These are phyloP conservation scores for Starmerella sp. DNA, from an alignment of 805 yeast species.

Conservation along the genomic window DNA sequence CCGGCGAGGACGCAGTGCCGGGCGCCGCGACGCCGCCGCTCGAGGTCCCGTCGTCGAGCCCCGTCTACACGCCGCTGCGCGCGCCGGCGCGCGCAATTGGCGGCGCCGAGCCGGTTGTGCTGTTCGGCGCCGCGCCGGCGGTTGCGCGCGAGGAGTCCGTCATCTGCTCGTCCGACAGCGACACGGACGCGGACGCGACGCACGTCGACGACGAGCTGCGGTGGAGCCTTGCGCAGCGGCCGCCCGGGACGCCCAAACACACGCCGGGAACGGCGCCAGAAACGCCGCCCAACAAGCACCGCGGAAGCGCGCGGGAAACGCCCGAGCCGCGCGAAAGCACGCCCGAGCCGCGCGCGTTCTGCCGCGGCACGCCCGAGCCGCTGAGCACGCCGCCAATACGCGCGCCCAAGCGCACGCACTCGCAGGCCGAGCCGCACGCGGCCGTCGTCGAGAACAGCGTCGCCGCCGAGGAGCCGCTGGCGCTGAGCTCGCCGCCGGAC, in stretches of 20 bases:
- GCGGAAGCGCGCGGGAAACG: no score
- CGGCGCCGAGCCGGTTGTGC: neutral
- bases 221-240: neutral
- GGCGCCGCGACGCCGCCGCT: neutral
- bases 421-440: neutral
- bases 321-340: no score
- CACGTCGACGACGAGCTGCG: neutral
- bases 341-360: no score
- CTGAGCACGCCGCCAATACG: no score
- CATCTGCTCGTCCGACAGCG: neutral
- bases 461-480: neutral
- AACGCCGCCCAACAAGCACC: no score
- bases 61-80: constrained; percentile 22
- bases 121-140: neutral
- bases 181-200: constrained; percentile 1
- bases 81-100: neutral
- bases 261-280: no score
- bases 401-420: no score
- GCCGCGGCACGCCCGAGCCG: no score
- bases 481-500: neutral
- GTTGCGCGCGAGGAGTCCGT: neutral
- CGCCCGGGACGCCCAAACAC: no score
- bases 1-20: neutral
- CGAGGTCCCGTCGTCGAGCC: constrained; percentile 26
- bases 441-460: neutral